phyloP scores from a whole-genome alignment of 768 basidiomycete species.

The Boletus rubropictus region DNA sequence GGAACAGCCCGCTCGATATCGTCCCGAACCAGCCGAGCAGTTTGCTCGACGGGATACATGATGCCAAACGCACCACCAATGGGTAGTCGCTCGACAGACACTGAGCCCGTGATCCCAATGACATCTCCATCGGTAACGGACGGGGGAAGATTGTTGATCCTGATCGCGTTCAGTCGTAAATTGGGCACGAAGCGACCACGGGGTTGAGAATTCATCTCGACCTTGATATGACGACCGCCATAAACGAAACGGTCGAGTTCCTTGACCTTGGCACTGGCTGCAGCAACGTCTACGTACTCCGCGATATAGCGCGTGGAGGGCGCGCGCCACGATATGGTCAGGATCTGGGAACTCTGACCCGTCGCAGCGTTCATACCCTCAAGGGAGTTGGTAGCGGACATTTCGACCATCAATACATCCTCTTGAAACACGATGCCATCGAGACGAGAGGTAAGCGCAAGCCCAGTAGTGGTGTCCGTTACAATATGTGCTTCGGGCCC shows the following conservation, averaged over 20 bases:
- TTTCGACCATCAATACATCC: slow-evolving; percentile 38
- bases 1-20: slow-evolving; percentile 21
- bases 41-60: slow-evolving; percentile 14
- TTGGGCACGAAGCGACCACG: slow-evolving; percentile 23
- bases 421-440: slow-evolving; percentile 47
- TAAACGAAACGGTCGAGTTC: slow-evolving; percentile 34
- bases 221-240: slow-evolving; percentile 42
- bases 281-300: slow-evolving; percentile 30
- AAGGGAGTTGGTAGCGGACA: slow-evolving; percentile 34
- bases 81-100: slow-evolving; percentile 22
- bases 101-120: slow-evolving; percentile 29
- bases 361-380: slow-evolving; percentile 39
- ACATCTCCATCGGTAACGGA: slow-evolving; percentile 23
- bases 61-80: slow-evolving; percentile 20
- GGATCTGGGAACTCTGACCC: slow-evolving; percentile 30
- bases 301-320: slow-evolving; percentile 46
- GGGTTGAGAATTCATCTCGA: slow-evolving; percentile 39
- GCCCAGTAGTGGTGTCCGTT: slow-evolving; percentile 37
- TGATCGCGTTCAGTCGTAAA: slow-evolving; percentile 34
- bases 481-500: slow-evolving; percentile 40
- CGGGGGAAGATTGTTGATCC: slow-evolving; percentile 39
- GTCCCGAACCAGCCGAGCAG: slow-evolving; percentile 19
- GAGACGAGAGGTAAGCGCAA: slow-evolving; percentile 37
- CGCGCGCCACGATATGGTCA: slow-evolving; percentile 48
- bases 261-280: slow-evolving; percentile 28